Conservation (phyloP, 768 basidiomycete genomes). For the Boletus sensibilis region DNA sequence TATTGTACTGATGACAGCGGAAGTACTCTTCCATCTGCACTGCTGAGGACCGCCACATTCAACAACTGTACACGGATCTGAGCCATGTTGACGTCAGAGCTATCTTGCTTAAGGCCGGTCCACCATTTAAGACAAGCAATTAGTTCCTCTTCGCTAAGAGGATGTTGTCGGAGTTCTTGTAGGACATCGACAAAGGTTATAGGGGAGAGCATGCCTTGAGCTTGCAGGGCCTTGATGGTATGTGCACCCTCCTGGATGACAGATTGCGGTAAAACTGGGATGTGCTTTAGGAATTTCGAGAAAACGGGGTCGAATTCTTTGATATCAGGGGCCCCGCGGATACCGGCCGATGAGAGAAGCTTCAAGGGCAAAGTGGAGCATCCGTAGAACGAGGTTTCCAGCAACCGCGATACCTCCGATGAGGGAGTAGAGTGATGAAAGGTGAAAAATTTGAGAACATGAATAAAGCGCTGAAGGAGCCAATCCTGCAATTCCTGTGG, state of each 20-base stretch:
- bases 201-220: slow-evolving; percentile 62
- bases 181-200: slow-evolving; percentile 85
- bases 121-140: slow-evolving; percentile 90
- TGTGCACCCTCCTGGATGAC: slow-evolving; percentile 53
- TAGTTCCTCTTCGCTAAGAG: slow-evolving; percentile 71
- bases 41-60: slow-evolving; percentile 62
- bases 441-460: slow-evolving; percentile 86
- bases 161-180: slow-evolving; percentile 65
- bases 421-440: slow-evolving; percentile 89
- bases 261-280: slow-evolving; percentile 70
- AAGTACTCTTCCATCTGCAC: slow-evolving; percentile 53
- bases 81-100: slow-evolving; percentile 36
- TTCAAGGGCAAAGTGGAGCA: slow-evolving; percentile 8
- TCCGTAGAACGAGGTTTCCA: slow-evolving; percentile 65
- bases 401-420: slow-evolving; percentile 62
- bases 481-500: slow-evolving; percentile 46
- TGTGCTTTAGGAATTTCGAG: slow-evolving; percentile 68
- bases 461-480: slow-evolving; percentile 63
- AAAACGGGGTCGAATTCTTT: slow-evolving; percentile 71
- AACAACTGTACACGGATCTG: slow-evolving; percentile 61
- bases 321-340: slow-evolving; percentile 11
- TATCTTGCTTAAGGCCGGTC: slow-evolving; percentile 45
- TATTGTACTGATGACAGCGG: slow-evolving; percentile 68
- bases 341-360: slow-evolving; percentile 9
- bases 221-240: slow-evolving; percentile 62